Percentiles rank a stretch among this genome's conserved stretches.
Conservation (phyloP, 176 grass and related monocot genomes). For the Zoysia pacifica region DNA sequence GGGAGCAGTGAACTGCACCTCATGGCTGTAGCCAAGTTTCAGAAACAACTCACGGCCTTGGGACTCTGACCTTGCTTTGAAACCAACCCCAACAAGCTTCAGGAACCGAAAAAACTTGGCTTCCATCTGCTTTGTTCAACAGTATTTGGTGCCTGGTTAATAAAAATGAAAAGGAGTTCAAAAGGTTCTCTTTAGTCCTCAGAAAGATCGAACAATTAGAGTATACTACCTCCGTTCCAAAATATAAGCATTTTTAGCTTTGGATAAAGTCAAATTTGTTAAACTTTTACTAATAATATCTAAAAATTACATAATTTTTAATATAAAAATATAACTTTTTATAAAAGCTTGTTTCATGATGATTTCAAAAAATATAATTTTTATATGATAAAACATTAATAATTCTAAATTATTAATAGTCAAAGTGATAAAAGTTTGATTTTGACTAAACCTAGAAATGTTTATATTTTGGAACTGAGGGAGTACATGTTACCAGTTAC, state of each 20-base stretch:
- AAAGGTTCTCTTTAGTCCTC: not conserved
- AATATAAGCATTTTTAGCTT: no score
- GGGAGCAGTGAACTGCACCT: not conserved
- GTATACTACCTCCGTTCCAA: not conserved
- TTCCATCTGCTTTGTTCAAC: not conserved
- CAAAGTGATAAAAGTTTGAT: no score
- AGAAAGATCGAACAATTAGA: not conserved
- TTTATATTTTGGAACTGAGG: no score
- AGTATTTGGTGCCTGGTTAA: not conserved
- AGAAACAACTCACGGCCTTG: not conserved
- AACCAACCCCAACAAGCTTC: not conserved
- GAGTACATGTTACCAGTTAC: not conserved
- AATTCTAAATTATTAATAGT: no score
- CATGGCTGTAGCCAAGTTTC: not conserved
- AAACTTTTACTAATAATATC: no score
- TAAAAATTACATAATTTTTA: no score
- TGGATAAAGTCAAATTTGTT: no score
- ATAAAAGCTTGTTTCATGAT: no score
- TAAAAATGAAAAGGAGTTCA: not conserved
- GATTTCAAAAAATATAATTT: no score
- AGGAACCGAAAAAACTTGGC: not conserved
- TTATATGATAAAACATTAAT: no score
- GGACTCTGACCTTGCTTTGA: not conserved
- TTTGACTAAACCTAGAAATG: no score
- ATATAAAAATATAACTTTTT: no score